Conservation (phyloP, 768 basidiomycete genomes). For the Trametes sanguinea region DNA sequence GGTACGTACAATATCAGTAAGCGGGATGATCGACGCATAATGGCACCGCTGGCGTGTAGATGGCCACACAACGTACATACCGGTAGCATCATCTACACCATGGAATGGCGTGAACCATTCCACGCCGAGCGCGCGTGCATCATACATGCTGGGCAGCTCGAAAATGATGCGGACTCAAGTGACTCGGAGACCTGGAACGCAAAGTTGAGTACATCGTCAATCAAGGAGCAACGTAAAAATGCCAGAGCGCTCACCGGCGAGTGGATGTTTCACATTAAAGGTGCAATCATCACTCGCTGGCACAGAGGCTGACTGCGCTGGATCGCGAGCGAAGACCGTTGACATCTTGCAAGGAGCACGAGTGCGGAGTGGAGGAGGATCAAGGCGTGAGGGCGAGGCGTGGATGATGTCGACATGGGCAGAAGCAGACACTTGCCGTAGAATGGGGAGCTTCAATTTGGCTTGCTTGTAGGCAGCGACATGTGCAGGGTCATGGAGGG, state of each 20-base stretch:
- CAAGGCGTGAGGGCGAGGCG: neutral
- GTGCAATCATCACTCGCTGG: neutral
- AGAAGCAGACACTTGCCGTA: neutral
- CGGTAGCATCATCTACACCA: neutral
- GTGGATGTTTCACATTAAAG: neutral
- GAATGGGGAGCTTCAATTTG: neutral
- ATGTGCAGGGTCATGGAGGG: neutral
- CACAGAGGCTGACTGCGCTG: neutral
- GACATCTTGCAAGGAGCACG: neutral
- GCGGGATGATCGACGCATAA: neutral
- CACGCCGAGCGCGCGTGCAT: neutral
- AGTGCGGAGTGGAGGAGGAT: neutral
- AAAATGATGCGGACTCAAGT: slow-evolving; percentile 11
- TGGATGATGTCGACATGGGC: neutral
- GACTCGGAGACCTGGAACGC: slow-evolving; percentile 5
- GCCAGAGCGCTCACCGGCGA: neutral
- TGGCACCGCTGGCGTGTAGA: neutral
- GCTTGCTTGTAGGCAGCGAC: slow-evolving; percentile 6
- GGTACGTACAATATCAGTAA: neutral
- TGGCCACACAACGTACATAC: neutral
- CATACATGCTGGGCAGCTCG: neutral
- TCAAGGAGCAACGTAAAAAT: neutral
- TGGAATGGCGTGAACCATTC: slow-evolving; percentile 14
- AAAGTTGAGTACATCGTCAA: neutral
- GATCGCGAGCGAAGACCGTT: neutral